Evolutionary conservation across 495 filamentous ascomycete species (phyloP), one percentile per base, ranked within the genome.

Genomic region (Margaritispora aquatica): DNA sequence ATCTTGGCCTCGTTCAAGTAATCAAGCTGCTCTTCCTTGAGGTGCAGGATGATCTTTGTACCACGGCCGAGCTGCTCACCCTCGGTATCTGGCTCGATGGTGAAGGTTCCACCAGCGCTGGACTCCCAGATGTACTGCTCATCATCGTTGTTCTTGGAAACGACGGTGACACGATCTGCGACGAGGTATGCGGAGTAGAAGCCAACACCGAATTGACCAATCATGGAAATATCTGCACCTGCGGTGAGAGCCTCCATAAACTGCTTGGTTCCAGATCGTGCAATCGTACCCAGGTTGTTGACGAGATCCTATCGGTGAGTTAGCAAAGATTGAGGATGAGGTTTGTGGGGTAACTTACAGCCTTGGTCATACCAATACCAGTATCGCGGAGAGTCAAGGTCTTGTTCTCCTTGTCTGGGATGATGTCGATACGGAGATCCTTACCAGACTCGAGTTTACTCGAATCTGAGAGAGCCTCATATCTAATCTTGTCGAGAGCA

Each of bases 41-140:
- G 81, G 82, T 97, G 88, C 56, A 98, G 89, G 77, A 97, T 86
- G 71, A 98, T 94, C 86, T 94, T 93, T 74, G 92, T 92, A 73
- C 94, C 94, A 73, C 94, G 95, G 69, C 90, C 90, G 63, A 98
- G 80, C 58, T 80, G 87, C 80, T 92, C 88, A 64, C 90, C 88
- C 68, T 96, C 90, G 65, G 89, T 94, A 74, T 98, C 94, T 60
- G 88, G 83, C 62, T 77, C 85, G 74, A 98, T 86, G 69, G 85
- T 96, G 86, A 98, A 98, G 70, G 94, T 97, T 65, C 94, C 94
- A 75, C 94, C 94, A 62, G 94, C 94, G 70, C 83, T 87, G 29
- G 94, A 98, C 84, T 97, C 94, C 94, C 94, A 98, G 75, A 96
- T 82, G 83, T 98, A 98, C 81, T 98, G 94, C 84, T 97, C 94